Conservation (phyloP, 2,329 filamentous ascomycete species). For the Fusarium sp. region DNA sequence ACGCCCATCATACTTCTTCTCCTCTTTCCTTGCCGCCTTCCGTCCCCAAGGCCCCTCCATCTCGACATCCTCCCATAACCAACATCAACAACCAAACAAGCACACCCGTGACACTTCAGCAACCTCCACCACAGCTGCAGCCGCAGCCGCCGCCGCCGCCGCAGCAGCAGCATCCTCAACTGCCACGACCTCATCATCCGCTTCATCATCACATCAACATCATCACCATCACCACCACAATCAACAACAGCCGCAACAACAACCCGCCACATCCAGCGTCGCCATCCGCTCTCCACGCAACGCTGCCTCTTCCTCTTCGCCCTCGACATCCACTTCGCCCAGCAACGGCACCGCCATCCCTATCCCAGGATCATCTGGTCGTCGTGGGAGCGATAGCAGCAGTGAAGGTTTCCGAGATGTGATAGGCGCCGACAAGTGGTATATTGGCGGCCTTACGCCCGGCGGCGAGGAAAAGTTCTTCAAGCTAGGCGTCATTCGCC, state of each 20-base stretch:
- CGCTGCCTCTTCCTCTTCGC: constrained; percentile 26
- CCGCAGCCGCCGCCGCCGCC: constrained; percentile 33
- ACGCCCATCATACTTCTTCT: constrained; percentile 65
- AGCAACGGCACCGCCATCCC: constrained; percentile 50
- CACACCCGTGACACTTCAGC: constrained; percentile 47
- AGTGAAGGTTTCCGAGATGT: constrained; percentile 80
- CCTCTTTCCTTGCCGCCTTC: constrained; percentile 65
- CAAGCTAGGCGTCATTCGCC: constrained; percentile 78
- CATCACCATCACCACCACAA: constrained; percentile 37
- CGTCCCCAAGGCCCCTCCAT: constrained; percentile 54
- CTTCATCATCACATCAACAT: constrained; percentile 36
- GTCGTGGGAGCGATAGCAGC: constrained; percentile 78
- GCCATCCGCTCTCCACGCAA: constrained; percentile 46
- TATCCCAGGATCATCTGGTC: constrained; percentile 52
- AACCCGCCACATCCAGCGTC: constrained; percentile 41
- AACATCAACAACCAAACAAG: constrained; percentile 49
- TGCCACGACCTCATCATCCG: constrained; percentile 36
- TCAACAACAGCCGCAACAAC: constrained; percentile 40
- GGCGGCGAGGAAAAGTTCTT: constrained; percentile 83
- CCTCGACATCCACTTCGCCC: constrained; percentile 27
- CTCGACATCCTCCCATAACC: constrained; percentile 43
- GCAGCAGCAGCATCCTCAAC: constrained; percentile 35
- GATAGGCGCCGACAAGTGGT: constrained; percentile 79
- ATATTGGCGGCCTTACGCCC: constrained; percentile 79
- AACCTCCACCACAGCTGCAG: constrained; percentile 34